Evolutionary conservation across 768 basidiomycete genomes (phyloP).

Genomic region (Sistotremastrum suecicum): DNA sequence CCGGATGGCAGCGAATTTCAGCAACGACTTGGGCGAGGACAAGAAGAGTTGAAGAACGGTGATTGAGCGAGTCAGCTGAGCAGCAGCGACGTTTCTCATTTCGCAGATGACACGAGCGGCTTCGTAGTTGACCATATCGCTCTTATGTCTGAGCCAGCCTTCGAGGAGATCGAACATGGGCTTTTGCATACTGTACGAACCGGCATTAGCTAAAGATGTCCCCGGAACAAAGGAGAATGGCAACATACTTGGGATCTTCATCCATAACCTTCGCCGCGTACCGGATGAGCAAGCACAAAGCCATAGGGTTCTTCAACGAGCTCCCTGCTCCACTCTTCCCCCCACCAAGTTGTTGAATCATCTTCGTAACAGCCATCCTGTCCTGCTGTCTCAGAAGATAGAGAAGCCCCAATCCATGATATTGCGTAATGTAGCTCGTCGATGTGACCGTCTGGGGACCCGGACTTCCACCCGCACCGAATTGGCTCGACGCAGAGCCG

Average conservation of each 20-base stretch:
- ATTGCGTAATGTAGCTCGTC: conserved; percentile 89
- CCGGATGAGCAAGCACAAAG: conserved; percentile 94
- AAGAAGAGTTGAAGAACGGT: conserved; percentile 90
- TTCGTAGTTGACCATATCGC: conserved; percentile 99
- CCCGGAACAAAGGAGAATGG: background rate
- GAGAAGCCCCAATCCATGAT: conserved; percentile 87
- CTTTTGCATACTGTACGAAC: conserved; percentile 54
- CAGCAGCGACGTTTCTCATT: conserved; percentile 68
- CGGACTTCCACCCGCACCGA: conserved; percentile 21
- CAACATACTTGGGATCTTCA: conserved; percentile 88
- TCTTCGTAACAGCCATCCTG: conserved; percentile 97
- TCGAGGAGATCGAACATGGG: conserved; percentile 92
- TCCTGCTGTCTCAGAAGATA: conserved; percentile 95
- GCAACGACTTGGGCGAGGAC: conserved; percentile 84
- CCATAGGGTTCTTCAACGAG: conserved; percentile 89
- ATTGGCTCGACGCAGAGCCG: conserved; percentile 28
- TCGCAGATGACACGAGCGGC: conserved; percentile 96
- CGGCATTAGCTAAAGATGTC: conserved; percentile 1
- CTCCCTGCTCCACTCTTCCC: conserved; percentile 76
- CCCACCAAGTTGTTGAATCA: conserved; percentile 95
- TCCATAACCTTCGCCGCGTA: conserved; percentile 99
- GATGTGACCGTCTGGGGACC: conserved; percentile 71
- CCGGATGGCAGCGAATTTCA: conserved; percentile 96
- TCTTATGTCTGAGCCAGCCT: conserved; percentile 93
- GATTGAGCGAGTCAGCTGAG: conserved; percentile 77